phyloP scores from a whole-genome alignment of 1,139 yeast species.

The Debaryomyces coudertii region DNA sequence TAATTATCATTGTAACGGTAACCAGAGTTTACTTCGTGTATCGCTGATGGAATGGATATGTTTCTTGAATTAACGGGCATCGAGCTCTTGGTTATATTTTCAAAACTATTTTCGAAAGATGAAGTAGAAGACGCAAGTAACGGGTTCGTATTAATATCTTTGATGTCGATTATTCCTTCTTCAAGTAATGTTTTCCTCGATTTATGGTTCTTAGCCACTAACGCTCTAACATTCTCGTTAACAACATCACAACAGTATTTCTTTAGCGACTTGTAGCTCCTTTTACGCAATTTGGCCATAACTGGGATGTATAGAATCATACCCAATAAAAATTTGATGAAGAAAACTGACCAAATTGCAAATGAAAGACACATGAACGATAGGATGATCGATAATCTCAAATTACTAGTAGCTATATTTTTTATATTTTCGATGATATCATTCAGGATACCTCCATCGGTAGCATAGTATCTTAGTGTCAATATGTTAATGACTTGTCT shows the following conservation, averaged over 20 bases:
- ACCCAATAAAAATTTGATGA: slow-evolving; percentile 62
- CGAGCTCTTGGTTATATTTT: slow-evolving; percentile 1
- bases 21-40: slow-evolving; percentile 9
- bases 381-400: slow-evolving; percentile 67
- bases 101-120: slow-evolving; percentile 11
- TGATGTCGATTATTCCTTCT: slow-evolving; percentile 32
- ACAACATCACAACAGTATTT: slow-evolving; percentile 61
- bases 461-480: slow-evolving; percentile 62
- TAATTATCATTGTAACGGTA: slow-evolving; percentile 19
- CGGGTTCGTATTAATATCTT: slow-evolving; percentile 14
- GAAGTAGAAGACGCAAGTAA: slow-evolving; percentile 16
- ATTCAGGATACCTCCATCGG: slow-evolving; percentile 46
- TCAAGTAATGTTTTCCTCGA: slow-evolving; percentile 38
- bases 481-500: slow-evolving; percentile 82
- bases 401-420: slow-evolving; percentile 60
- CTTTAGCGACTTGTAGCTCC: slow-evolving; percentile 47
- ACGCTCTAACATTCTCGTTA: slow-evolving; percentile 54
- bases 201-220: slow-evolving; percentile 54
- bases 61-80: slow-evolving; percentile 1
- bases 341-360: slow-evolving; percentile 72
- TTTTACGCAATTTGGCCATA: slow-evolving; percentile 45
- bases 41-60: slow-evolving; percentile 12
- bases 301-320: slow-evolving; percentile 59
- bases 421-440: slow-evolving; percentile 57
- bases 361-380: slow-evolving; percentile 78